Percentiles rank a stretch among this genome's conserved stretches.
Conservation (phyloP, 305 asterid species). For the Salvia sclarea region DNA sequence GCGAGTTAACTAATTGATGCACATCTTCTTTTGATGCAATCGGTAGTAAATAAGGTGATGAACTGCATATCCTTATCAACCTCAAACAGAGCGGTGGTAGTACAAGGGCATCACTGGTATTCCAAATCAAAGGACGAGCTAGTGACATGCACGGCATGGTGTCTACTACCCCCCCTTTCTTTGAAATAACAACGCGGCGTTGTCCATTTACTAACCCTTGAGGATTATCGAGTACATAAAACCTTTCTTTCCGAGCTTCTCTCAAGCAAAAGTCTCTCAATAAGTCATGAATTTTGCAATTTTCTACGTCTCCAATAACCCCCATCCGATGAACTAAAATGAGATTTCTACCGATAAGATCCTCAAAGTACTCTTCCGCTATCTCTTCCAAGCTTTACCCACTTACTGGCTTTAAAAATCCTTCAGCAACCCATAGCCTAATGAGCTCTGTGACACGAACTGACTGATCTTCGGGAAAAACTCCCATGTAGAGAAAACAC, state of each 20-base stretch:
- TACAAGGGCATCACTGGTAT: background rate
- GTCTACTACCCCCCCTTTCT: background rate
- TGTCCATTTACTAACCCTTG: background rate
- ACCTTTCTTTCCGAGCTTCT: slow-evolving; percentile 19
- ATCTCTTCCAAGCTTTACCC: background rate
- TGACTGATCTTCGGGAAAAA: background rate
- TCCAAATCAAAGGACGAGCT: slow-evolving; percentile 26
- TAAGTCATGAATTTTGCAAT: background rate
- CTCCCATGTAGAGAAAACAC: background rate
- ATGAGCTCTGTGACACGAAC: background rate
- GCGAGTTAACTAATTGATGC: background rate
- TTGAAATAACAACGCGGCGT: slow-evolving; percentile 21
- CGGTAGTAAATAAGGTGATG: background rate
- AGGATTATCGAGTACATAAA: background rate
- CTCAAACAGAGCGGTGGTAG: background rate
- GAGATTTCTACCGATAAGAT: background rate
- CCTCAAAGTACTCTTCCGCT: background rate
- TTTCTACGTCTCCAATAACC: background rate
- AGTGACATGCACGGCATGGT: background rate
- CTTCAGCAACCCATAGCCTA: background rate
- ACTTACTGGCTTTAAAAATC: background rate
- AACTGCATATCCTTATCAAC: background rate
- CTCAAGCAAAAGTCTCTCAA: slow-evolving; percentile 16
- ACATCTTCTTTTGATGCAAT: background rate
- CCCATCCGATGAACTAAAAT: background rate